Conservation (phyloP, 768 basidiomycete species). For the Auriscalpium vulgare region DNA sequence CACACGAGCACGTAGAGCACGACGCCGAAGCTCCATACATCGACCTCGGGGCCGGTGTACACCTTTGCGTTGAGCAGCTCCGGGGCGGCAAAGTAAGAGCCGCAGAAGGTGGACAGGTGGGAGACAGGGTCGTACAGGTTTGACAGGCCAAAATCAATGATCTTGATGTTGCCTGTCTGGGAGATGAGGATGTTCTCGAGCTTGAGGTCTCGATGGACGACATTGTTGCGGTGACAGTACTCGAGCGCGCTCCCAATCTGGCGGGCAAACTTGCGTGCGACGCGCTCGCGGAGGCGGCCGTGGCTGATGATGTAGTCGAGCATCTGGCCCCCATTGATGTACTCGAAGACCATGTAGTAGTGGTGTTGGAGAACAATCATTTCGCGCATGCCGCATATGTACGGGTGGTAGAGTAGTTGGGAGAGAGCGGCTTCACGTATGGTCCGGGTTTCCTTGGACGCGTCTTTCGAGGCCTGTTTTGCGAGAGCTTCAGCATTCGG, state of each 20-base stretch:
- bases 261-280: conserved; percentile 93
- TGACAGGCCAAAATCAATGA: conserved; percentile 97
- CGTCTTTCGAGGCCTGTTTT: conserved; percentile 82
- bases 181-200: conserved; percentile 99
- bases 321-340: conserved; percentile 99
- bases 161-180: conserved; percentile 98
- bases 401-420: conserved; percentile 94
- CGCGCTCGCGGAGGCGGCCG: conserved; percentile 88
- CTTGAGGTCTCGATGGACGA: conserved; percentile 97
- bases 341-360: conserved; percentile 99
- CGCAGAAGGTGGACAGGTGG: conserved; percentile 93
- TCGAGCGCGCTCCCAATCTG: conserved; percentile 95
- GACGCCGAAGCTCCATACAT: conserved; percentile 98
- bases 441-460: conserved; percentile 93
- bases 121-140: conserved; percentile 82
- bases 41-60: conserved; percentile 96
- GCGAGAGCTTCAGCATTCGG: conserved; percentile 49
- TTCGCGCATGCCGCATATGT: conserved; percentile 98
- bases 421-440: conserved; percentile 93
- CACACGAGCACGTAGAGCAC: conserved; percentile 97
- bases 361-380: conserved; percentile 97
- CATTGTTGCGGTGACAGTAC: conserved; percentile 95
- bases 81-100: conserved; percentile 97
- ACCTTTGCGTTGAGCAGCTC: conserved; percentile 95
- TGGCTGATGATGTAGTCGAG: conserved; percentile 99